phyloP scores from a whole-genome alignment of 2,329 filamentous ascomycete genomes.

The Trichoderma cornu-damae region DNA sequence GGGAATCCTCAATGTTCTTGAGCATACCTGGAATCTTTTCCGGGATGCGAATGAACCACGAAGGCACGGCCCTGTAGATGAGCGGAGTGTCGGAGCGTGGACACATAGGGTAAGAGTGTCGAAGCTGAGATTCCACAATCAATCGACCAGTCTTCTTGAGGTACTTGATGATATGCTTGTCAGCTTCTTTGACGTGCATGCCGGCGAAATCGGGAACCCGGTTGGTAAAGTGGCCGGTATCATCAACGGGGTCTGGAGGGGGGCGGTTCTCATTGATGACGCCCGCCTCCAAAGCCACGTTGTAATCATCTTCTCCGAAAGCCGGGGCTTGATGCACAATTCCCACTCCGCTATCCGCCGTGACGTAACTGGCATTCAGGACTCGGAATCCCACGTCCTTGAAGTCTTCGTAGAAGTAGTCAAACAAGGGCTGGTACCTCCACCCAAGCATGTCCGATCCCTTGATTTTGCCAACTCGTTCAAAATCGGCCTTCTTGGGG shows the following conservation, averaged over 20 bases:
- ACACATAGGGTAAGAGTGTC: constrained; percentile 90
- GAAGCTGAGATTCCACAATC: constrained; percentile 79
- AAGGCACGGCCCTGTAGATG: constrained; percentile 86
- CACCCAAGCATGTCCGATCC: constrained; percentile 82
- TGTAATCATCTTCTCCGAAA: constrained; percentile 95
- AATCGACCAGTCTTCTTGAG: constrained; percentile 72
- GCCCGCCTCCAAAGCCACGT: constrained; percentile 68
- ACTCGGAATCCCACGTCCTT: constrained; percentile 79
- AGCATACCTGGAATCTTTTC: constrained; percentile 82
- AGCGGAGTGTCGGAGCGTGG: constrained; percentile 91
- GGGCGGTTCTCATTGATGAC: constrained; percentile 70
- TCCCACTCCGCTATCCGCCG: constrained; percentile 82
- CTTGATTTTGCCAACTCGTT: constrained; percentile 71
- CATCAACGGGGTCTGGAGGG: constrained; percentile 89
- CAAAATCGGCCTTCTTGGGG: constrained; percentile 90
- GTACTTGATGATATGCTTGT: constrained; percentile 88
- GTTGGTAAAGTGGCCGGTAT: constrained; percentile 71
- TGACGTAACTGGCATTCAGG: constrained; percentile 79
- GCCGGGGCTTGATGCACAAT: constrained; percentile 92
- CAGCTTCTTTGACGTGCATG: constrained; percentile 84
- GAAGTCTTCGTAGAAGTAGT: constrained; percentile 86
- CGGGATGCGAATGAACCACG: constrained; percentile 90
- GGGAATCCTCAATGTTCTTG: constrained; percentile 80
- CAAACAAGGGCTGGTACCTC: constrained; percentile 84
- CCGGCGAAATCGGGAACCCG: constrained; percentile 77